phyloP scores from a whole-genome alignment of 768 basidiomycete genomes.

The Mycena indigotica region DNA sequence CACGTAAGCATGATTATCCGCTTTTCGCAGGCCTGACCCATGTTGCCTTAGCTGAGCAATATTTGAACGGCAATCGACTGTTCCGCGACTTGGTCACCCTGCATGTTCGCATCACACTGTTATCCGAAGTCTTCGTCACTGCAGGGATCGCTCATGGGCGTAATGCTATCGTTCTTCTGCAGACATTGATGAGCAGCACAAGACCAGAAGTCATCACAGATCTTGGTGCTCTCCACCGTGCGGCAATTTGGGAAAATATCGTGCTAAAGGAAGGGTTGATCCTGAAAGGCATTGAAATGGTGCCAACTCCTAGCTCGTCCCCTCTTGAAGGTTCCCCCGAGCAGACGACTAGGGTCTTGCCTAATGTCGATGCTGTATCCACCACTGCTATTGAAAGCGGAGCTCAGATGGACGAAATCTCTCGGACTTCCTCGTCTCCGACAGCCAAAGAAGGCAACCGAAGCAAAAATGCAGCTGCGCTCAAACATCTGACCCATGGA shows the following conservation, averaged over 20 bases:
- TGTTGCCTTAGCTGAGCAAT: slow-evolving; percentile 50
- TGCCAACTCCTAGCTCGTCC: slow-evolving; percentile 44
- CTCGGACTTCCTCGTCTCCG: background rate
- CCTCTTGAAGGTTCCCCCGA: slow-evolving; percentile 53
- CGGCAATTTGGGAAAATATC: slow-evolving; percentile 87
- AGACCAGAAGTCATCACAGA: slow-evolving; percentile 66
- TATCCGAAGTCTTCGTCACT: slow-evolving; percentile 86
- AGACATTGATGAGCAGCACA: slow-evolving; percentile 68
- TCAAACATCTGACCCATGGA: slow-evolving; percentile 80
- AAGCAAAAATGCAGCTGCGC: slow-evolving; percentile 70
- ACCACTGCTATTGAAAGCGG: slow-evolving; percentile 18
- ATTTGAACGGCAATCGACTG: slow-evolving; percentile 52
- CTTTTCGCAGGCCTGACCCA: slow-evolving; percentile 9
- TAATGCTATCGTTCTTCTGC: slow-evolving; percentile 71
- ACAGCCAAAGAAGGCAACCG: slow-evolving; percentile 44
- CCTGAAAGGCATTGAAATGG: slow-evolving; percentile 55
- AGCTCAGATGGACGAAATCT: background rate
- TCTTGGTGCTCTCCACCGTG: slow-evolving; percentile 79
- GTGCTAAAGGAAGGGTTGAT: slow-evolving; percentile 63
- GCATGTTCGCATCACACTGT: slow-evolving; percentile 76
- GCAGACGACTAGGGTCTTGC: slow-evolving; percentile 43
- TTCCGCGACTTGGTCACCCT: slow-evolving; percentile 78
- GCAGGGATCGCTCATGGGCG: slow-evolving; percentile 82
- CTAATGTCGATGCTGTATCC: slow-evolving; percentile 34
- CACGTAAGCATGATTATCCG: slow-evolving; percentile 33